Conservation (phyloP, 108 stramenopile species). For the Cyclotella distinguenda region DNA sequence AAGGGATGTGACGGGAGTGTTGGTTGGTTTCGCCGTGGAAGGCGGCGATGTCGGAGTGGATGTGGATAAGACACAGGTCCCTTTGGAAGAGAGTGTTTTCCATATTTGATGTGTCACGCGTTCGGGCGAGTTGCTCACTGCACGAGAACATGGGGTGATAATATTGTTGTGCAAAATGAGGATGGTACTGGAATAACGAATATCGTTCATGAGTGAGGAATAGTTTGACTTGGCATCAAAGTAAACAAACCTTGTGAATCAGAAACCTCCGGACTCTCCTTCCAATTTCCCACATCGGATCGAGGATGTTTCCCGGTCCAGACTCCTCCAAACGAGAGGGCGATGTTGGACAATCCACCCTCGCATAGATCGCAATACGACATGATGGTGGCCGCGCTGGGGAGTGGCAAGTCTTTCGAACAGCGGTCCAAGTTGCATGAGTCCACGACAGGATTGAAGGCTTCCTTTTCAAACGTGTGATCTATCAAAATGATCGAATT, state of each 20-base stretch:
- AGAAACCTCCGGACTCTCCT: background rate
- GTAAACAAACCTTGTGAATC: background rate
- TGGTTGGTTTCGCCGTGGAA: background rate
- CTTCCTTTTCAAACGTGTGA: conserved; percentile 25
- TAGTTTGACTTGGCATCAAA: no score
- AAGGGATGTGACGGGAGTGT: no score
- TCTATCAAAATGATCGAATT: background rate
- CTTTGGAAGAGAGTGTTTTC: conserved; percentile 10
- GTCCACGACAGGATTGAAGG: conserved; percentile 19
- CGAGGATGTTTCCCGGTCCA: conserved; percentile 24
- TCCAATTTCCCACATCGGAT: conserved; percentile 7
- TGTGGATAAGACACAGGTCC: background rate
- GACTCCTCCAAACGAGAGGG: conserved; percentile 15
- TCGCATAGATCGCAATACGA: conserved; percentile 35
- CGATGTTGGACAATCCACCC: conserved; percentile 27
- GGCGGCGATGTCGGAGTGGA: background rate
- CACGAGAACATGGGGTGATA: background rate
- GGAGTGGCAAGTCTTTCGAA: conserved; percentile 12
- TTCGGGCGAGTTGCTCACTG: conserved; percentile 3
- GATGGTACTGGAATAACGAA: background rate
- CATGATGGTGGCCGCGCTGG: conserved; percentile 32
- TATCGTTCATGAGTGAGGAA: background rate
- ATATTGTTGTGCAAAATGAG: no score
- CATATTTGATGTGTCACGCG: conserved; percentile 18
- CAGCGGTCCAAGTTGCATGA: conserved; percentile 19